Base-by-base conservation (phyloP, 2,329 filamentous ascomycete species). In the Fulvia fulva region DNA sequence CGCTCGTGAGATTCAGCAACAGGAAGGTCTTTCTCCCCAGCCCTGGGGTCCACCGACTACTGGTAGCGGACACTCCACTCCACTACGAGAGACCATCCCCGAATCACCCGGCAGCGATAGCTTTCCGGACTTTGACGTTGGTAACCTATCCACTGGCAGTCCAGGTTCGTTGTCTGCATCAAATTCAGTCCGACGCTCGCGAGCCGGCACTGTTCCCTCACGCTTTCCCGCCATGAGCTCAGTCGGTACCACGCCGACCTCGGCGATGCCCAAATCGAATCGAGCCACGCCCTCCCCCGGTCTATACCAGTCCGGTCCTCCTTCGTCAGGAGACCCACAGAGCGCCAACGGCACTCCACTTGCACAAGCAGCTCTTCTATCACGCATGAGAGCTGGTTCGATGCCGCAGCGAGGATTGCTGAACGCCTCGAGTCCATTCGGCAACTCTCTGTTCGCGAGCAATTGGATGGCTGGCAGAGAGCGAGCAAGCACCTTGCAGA, bases 191-290 rank as follows among this genome's bases (percentile, higher is more conserved):
- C 86, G 94, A 64, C 87, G 94, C 72, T 88, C 91, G 67, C 86
- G 94, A 73, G 94, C 94, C 60, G 94, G 94, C 65, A 99, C 94
- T 2, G 87, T 99, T n/a, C 94, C 94, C 22, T 97, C 94, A 47
- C 85, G 93, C 63, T 95, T 99, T 72, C 91, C 92, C 28, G 88
- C 90, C 16, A 87, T 88, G 25, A 86, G 86, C 84, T 5, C 80
- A 84, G 57, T 59, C 14, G 87, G 73, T 26, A 82, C 83, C 65
- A 74, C 86, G 16, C 81, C 87, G 68, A 75, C 80, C 53, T 77
- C 81, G 1, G 77, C 84, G 43, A 81, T 88, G 51, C 83, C 90
- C 54, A 94, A 95, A 73, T 89, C 90, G 5, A 90, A 90, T 30
- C 86, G 92, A 60, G 88, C 89, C 16, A 94, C 91, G 3, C 91